These are phyloP conservation scores for Argentina anserina DNA, from an alignment of 306 rosid species.

Conservation along the genomic window DNA sequence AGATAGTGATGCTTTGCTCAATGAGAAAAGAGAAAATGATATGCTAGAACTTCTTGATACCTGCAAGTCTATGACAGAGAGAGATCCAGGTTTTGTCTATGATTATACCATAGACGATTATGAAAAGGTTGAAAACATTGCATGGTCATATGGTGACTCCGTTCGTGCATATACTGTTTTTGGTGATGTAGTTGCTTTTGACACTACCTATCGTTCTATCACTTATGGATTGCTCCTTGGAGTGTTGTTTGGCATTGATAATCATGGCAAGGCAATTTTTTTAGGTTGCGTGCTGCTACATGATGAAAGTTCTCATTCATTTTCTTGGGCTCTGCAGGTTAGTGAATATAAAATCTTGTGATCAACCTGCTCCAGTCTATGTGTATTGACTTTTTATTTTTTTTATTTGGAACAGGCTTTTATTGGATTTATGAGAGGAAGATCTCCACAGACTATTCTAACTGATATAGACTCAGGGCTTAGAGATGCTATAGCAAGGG, in stretches of 20 bases:
- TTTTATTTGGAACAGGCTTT: conserved; percentile 54
- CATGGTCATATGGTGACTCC: conserved; percentile 56
- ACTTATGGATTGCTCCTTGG: conserved; percentile 61
- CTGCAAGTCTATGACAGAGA: conserved; percentile 44
- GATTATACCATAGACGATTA: conserved; percentile 45
- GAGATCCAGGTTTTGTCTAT: conserved; percentile 44
- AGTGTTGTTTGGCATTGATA: conserved; percentile 56
- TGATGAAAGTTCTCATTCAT: conserved; percentile 51
- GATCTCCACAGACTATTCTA: conserved; percentile 53
- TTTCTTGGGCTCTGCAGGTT: conserved; percentile 69
- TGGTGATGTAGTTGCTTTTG: conserved; percentile 58
- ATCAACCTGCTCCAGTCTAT: conserved; percentile 32
- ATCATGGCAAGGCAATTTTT: conserved; percentile 48
- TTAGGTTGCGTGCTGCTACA: conserved; percentile 56
- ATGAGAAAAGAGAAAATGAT: conserved; percentile 58
- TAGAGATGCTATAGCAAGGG: conserved; percentile 50
- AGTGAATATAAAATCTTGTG: conserved; percentile 37
- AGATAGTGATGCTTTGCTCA: conserved; percentile 59
- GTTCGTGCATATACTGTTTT: conserved; percentile 44
- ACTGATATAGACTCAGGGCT: conserved; percentile 59
- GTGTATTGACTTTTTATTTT: conserved; percentile 15
- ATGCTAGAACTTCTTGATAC: conserved; percentile 52
- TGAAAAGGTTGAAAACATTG: conserved; percentile 48
- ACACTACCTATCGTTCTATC: conserved; percentile 49
- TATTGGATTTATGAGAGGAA: conserved; percentile 61